phyloP scores from a whole-genome alignment of 768 basidiomycete species.

The Leccinum truebloodii region DNA sequence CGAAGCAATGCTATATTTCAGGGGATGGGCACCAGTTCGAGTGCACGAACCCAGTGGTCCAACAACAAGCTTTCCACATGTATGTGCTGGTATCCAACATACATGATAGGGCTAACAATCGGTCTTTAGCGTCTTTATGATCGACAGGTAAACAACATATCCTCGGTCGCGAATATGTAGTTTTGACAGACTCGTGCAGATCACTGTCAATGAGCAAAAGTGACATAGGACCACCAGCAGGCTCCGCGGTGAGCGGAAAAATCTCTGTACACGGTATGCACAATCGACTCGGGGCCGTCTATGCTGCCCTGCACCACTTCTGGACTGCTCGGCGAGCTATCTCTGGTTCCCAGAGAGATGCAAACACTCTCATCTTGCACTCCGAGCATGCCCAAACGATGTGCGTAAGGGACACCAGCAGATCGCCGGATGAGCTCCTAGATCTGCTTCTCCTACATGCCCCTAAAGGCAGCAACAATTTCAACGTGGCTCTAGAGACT shows the following conservation, averaged over 20 bases:
- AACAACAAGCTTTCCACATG: conserved; percentile 60
- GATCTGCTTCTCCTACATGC: conserved; percentile 34
- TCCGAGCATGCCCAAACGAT: conserved; percentile 23
- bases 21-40: conserved; percentile 55
- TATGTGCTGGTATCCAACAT: conserved; percentile 32
- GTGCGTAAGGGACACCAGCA: conserved; percentile 44
- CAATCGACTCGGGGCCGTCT: conserved; percentile 61
- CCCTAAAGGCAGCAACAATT: conserved; percentile 45
- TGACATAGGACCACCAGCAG: conserved; percentile 43
- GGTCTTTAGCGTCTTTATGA: conserved; percentile 16
- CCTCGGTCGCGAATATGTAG: not conserved
- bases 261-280: conserved; percentile 17
- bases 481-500: conserved; percentile 38
- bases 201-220: conserved; percentile 48
- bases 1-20: conserved; percentile 46
- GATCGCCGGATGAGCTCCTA: conserved; percentile 47
- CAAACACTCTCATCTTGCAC: conserved; percentile 57
- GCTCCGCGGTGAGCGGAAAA: conserved; percentile 35
- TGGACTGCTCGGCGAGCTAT: conserved; percentile 50
- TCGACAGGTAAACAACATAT: conserved; percentile 16
- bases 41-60: conserved; percentile 51
- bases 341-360: conserved; percentile 40
- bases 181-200: conserved; percentile 27
- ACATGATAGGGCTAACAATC: not conserved
- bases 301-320: conserved; percentile 51